These are phyloP conservation scores for Sporothrix schenckii DNA, from an alignment of 2,329 filamentous ascomycete species.

Conservation along the genomic window DNA sequence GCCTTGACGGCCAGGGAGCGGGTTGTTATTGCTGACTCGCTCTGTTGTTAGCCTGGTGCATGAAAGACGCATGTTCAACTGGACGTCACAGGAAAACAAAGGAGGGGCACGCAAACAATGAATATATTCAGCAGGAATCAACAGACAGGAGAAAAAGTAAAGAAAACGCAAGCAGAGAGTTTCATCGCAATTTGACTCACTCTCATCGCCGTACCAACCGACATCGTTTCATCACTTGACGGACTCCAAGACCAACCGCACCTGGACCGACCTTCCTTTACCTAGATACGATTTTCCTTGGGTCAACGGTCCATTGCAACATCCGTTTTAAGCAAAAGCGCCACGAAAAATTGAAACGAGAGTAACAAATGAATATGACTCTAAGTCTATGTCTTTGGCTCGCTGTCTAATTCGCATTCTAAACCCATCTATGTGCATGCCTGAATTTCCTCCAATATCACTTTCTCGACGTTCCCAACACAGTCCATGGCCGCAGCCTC, in stretches of 20 bases:
- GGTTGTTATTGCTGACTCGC: neutral
- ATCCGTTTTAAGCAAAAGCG: too few species aligned
- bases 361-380: too few species aligned
- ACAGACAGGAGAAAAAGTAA: neutral
- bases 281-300: too few species aligned
- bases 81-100: neutral
- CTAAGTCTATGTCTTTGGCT: neutral
- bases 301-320: too few species aligned
- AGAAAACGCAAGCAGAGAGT: neutral
- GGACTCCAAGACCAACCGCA: too few species aligned
- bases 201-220: neutral
- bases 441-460: constrained; percentile 24
- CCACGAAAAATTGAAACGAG: too few species aligned
- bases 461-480: constrained; percentile 40
- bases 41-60: neutral
- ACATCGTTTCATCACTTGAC: neutral
- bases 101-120: neutral
- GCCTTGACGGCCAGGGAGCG: neutral
- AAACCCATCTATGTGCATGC: neutral
- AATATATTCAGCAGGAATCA: neutral
- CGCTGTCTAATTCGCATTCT: neutral
- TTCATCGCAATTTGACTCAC: neutral
- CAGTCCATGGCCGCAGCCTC: constrained; percentile 42
- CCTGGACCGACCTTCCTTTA: too few species aligned
- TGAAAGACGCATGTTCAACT: constrained; percentile 5